Conservation (phyloP, 176 grass and related monocot genomes). For the Paspalum notatum region DNA sequence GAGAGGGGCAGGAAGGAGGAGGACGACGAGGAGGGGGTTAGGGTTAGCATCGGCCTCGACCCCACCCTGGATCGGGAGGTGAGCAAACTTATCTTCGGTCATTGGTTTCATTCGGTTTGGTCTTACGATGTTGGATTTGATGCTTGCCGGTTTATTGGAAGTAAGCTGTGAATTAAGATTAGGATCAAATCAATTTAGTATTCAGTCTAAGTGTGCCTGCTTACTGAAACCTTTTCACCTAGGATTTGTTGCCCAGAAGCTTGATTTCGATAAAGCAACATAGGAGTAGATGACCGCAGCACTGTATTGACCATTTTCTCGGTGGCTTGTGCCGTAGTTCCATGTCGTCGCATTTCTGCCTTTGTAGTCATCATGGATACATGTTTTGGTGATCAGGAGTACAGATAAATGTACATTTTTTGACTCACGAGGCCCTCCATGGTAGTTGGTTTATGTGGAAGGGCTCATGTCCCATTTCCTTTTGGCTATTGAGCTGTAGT, state of each 20-base stretch:
- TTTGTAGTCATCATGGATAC: background rate
- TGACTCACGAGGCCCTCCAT: background rate
- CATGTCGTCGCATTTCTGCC: background rate
- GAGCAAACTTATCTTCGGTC: background rate
- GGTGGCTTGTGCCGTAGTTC: background rate
- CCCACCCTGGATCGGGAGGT: constrained; percentile 95
- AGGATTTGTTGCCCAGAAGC: background rate
- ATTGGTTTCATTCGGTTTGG: constrained; percentile 9
- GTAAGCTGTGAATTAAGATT: constrained; percentile 16
- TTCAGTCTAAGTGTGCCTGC: background rate
- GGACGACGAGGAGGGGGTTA: constrained; percentile 70
- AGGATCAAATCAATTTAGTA: background rate
- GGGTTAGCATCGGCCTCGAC: constrained; percentile 87
- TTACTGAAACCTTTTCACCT: background rate
- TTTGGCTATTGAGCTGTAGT: background rate
- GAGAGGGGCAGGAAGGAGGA: constrained; percentile 7
- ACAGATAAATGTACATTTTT: background rate
- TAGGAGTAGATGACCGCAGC: background rate
- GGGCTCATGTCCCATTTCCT: background rate
- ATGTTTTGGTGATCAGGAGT: background rate
- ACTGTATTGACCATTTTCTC: background rate
- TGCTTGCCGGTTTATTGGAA: background rate
- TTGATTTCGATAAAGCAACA: background rate
- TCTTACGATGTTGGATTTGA: background rate
- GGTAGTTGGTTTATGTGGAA: background rate